A percentile compares a stretch with the other conserved stretches of the same genome.
Evolutionary conservation across 768 basidiomycete genomes (phyloP).

Genomic region (Leucocoprinus birnbaumii): DNA sequence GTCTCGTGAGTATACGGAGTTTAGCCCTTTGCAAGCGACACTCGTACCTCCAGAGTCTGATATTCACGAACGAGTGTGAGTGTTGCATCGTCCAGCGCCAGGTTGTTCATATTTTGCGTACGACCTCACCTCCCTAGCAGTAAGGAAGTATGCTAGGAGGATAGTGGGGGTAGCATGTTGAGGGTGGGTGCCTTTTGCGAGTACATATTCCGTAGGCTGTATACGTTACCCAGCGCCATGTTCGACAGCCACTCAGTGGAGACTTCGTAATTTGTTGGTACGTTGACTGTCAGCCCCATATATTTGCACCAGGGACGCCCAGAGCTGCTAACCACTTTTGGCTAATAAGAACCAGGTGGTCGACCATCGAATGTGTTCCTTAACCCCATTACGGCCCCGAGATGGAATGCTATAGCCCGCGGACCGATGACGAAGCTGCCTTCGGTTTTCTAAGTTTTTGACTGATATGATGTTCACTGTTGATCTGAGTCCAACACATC

Average conservation of each 20-base stretch:
- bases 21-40: no score
- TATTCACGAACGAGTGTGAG: neutral
- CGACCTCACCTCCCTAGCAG: neutral
- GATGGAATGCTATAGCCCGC: no score
- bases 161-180: neutral
- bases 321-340: no score
- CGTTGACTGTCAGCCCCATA: no score
- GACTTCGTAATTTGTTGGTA: neutral
- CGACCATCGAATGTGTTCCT: no score
- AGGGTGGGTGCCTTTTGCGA: neutral
- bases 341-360: no score
- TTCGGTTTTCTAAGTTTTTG: no score
- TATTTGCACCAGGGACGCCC: neutral
- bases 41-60: neutral
- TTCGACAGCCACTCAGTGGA: neutral
- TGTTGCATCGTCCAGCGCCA: neutral
- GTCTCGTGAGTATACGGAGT: no score
- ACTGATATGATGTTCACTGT: no score
- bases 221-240: neutral
- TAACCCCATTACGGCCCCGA: no score
- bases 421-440: no score
- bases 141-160: neutral
- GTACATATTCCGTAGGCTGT: neutral
- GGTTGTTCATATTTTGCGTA: neutral
- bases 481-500: no score